These are phyloP conservation scores for Fragilariopsis cylindrus DNA, from an alignment of 108 stramenopile species.

Conservation along the genomic window DNA sequence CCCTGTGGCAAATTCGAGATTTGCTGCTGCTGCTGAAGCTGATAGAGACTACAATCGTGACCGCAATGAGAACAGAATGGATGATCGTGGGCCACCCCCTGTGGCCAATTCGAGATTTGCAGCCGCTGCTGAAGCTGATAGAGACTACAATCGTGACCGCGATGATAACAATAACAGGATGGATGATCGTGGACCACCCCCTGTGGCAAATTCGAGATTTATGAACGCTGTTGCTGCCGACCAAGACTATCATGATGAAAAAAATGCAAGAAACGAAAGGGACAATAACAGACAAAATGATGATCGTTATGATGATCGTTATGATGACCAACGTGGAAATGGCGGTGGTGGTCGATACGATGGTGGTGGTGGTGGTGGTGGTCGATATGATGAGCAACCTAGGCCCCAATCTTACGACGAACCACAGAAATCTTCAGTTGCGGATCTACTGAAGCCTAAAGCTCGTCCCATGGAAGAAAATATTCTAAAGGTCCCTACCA, in stretches of 20 bases:
- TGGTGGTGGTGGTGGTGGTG: slow-evolving; percentile 35
- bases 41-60: slow-evolving; percentile 43
- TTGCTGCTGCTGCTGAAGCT: slow-evolving; percentile 59
- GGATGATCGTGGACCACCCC: slow-evolving; percentile 58
- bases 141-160: slow-evolving; percentile 24
- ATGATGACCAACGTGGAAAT: slow-evolving; percentile 13
- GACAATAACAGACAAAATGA: slow-evolving; percentile 23
- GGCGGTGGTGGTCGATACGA: slow-evolving; percentile 17
- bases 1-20: slow-evolving; percentile 61
- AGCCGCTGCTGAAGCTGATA: slow-evolving; percentile 45
- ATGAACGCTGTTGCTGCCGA: slow-evolving; percentile 53
- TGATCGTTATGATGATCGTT: slow-evolving; percentile 36
- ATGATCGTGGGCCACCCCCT: slow-evolving; percentile 54
- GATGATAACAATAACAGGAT: slow-evolving; percentile 16
- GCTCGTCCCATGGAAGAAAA: slow-evolving; percentile 44
- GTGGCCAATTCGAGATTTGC: slow-evolving; percentile 56
- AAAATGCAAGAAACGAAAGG: slow-evolving; percentile 34
- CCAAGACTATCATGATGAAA: slow-evolving; percentile 34
- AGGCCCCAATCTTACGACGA: slow-evolving; percentile 6
- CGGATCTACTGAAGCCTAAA: slow-evolving; percentile 41
- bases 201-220: slow-evolving; percentile 69
- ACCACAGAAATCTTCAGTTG: slow-evolving; percentile 33
- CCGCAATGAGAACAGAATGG: slow-evolving; percentile 13
- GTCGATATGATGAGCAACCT: slow-evolving; percentile 9
- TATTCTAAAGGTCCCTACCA: slow-evolving; percentile 48